These are phyloP conservation scores for Fusarium haematococcum DNA, from an alignment of 2,329 filamentous ascomycete genomes.

Conservation along the genomic window DNA sequence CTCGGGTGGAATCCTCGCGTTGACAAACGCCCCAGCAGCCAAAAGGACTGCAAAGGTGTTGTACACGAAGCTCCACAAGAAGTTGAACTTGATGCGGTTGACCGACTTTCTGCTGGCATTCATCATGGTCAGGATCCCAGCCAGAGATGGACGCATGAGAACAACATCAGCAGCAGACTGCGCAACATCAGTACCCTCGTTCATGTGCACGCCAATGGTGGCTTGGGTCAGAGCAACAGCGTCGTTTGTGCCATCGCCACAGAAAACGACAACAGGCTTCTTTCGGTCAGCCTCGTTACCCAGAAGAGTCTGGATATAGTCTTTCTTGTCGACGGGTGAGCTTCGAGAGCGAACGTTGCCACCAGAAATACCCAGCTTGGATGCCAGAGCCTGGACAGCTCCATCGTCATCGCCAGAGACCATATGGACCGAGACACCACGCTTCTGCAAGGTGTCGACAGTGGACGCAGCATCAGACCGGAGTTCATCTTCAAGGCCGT, in stretches of 20 bases:
- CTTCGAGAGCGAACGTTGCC: constrained; percentile 56
- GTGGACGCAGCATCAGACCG: constrained; percentile 55
- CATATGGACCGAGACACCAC: constrained; percentile 59
- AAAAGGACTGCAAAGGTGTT: constrained; percentile 77
- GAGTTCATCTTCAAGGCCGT: constrained; percentile 60
- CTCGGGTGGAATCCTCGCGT: constrained; percentile 63
- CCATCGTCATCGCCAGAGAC: constrained; percentile 66
- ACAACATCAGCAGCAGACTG: constrained; percentile 76
- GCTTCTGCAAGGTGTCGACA: constrained; percentile 51
- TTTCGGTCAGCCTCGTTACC: constrained; percentile 17
- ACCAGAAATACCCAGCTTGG: constrained; percentile 53
- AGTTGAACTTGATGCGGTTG: constrained; percentile 73
- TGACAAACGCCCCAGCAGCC: constrained; percentile 73
- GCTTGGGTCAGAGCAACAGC: constrained; percentile 78
- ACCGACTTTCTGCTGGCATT: constrained; percentile 61
- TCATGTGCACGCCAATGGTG: constrained; percentile 77
- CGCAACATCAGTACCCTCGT: constrained; percentile 72
- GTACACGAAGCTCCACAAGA: constrained; percentile 77
- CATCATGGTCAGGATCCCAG: constrained; percentile 69
- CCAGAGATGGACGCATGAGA: constrained; percentile 68
- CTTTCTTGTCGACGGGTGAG: constrained; percentile 59
- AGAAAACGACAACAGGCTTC: constrained; percentile 69
- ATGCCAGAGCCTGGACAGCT: constrained; percentile 58
- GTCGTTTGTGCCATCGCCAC: constrained; percentile 85
- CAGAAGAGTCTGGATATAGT: constrained; percentile 56